A percentile compares a stretch with the other conserved stretches of the same genome.
phyloP scores from a whole-genome alignment of 2,329 filamentous ascomycete genomes.

The Pseudogymnoascus sp. region DNA sequence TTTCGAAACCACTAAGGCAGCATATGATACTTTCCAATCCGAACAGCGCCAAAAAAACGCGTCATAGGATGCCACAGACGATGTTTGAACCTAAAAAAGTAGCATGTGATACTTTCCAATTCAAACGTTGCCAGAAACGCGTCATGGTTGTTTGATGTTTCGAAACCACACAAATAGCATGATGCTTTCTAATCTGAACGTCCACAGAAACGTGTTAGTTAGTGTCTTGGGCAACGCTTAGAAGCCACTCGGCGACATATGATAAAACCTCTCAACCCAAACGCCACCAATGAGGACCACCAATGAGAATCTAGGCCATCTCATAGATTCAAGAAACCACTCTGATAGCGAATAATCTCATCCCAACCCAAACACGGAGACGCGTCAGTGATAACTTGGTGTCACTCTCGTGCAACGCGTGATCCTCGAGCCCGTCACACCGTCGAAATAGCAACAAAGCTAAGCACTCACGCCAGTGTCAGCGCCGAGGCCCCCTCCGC shows the following conservation, averaged over 20 bases:
- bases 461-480: background rate
- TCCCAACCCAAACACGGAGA: background rate
- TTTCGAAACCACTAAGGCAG: background rate
- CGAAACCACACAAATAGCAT: background rate
- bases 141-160: background rate
- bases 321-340: background rate
- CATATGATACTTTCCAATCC: background rate
- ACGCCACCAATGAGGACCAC: background rate
- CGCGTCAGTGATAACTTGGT: background rate
- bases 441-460: background rate
- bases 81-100: background rate
- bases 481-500: background rate
- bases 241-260: background rate
- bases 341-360: background rate
- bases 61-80: background rate
- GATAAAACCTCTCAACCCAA: background rate
- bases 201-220: background rate
- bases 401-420: background rate
- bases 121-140: background rate
- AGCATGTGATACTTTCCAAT: background rate
- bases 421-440: background rate
- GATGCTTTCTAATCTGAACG: background rate
- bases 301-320: background rate
- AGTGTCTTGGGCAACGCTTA: background rate
- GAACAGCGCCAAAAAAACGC: background rate